Evolutionary conservation across 441 rosid genomes (phyloP).

Genomic region (Aquilaria agallochum): DNA sequence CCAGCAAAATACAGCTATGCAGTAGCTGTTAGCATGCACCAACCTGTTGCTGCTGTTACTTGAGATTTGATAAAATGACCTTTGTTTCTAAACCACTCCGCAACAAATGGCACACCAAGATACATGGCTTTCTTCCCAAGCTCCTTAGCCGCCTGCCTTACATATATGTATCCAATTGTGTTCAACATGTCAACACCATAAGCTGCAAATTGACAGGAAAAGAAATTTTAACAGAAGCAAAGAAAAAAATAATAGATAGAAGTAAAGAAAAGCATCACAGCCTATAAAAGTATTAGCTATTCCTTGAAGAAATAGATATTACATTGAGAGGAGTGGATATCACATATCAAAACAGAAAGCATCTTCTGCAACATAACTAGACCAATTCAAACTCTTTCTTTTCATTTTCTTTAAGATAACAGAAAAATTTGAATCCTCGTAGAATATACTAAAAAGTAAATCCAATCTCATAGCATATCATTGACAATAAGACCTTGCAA

Average conservation of each 20-base stretch:
- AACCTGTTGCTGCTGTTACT: conserved; percentile 97
- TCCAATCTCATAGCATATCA: no score
- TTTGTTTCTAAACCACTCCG: conserved; percentile 98
- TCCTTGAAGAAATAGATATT: no score
- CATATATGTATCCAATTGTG: conserved; percentile 94
- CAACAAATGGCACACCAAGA: conserved; percentile 84
- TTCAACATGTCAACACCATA: conserved; percentile 93
- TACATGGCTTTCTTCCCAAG: conserved; percentile 84
- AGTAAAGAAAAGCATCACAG: background rate
- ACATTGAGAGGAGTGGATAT: no score
- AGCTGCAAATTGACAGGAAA: conserved; percentile 44
- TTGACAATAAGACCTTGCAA: no score
- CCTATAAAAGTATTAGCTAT: no score
- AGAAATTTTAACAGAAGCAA: conserved; percentile 7
- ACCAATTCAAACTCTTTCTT: no score
- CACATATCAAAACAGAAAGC: no score
- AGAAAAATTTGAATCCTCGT: no score
- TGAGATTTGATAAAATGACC: conserved; percentile 94
- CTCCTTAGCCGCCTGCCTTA: conserved; percentile 91
- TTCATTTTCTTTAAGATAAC: no score
- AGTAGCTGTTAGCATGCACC: conserved; percentile 18
- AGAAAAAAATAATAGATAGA: background rate
- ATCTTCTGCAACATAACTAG: no score
- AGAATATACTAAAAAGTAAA: no score
- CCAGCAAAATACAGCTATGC: conserved; percentile 3